Evolutionary conservation across 2,329 filamentous ascomycete species (phyloP).

Genomic region (Arthrinium phaeospermum): DNA sequence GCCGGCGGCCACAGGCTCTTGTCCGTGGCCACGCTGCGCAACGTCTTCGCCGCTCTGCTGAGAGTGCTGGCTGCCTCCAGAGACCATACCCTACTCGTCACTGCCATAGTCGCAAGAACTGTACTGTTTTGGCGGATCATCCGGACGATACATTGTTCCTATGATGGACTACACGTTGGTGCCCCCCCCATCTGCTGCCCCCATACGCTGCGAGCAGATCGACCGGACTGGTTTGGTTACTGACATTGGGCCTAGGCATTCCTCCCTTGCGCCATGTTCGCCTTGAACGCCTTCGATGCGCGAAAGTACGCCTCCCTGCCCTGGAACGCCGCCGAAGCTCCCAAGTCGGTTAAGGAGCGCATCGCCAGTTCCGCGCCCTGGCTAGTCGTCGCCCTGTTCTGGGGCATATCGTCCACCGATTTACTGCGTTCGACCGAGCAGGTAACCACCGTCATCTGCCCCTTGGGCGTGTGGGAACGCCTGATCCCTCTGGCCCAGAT

Average conservation of each 20-base stretch:
- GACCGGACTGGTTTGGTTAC: neutral
- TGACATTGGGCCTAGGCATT: slow-evolving; percentile 34
- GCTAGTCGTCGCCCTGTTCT: slow-evolving; percentile 34
- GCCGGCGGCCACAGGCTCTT: slow-evolving; percentile 17
- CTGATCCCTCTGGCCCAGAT: slow-evolving; percentile 39
- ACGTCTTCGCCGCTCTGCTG: neutral
- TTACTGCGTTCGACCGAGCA: slow-evolving; percentile 35
- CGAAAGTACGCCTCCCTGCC: slow-evolving; percentile 31
- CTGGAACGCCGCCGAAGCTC: slow-evolving; percentile 24
- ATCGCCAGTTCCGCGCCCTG: slow-evolving; percentile 25
- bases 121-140: slow-evolving; percentile 40
- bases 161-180: slow-evolving; percentile 41
- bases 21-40: neutral
- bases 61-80: neutral
- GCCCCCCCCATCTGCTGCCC: neutral
- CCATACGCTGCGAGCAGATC: neutral
- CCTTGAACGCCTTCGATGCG: slow-evolving; percentile 31
- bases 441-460: slow-evolving; percentile 39
- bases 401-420: slow-evolving; percentile 39
- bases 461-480: slow-evolving; percentile 34
- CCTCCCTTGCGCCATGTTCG: slow-evolving; percentile 36
- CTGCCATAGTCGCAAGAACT: slow-evolving; percentile 33
- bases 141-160: slow-evolving; percentile 42
- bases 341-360: neutral
- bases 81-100: slow-evolving; percentile 30